Base-by-base conservation (phyloP, 2,329 filamentous ascomycete species). In the Fusarium caatingaense region DNA sequence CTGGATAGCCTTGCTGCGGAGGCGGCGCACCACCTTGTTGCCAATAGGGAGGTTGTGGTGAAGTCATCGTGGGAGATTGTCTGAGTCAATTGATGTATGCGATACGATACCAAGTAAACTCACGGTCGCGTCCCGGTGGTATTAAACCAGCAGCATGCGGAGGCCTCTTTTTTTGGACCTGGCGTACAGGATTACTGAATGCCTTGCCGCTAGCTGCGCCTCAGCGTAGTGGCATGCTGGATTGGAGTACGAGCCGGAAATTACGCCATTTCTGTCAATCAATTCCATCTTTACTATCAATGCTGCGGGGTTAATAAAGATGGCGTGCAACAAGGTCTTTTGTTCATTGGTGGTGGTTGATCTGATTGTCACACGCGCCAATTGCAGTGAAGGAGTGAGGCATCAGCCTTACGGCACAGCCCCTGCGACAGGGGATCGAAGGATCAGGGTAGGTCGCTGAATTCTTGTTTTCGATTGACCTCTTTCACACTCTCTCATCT, bases 41-140 rank as follows among this genome's bases (percentile, higher is more conserved):
- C 49, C 68, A 69, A 50, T 71, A 74, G 15, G 73, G 72, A 4
- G 66, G 69, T 40, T 74, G 72, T 41, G 58, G 63, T 41, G 62
- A 61, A 50, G 58, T 51, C 62, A 65, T 65, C n/a, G n/a, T n/a
- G n/a, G n/a, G n/a, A n/a, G n/a, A n/a, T n/a, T n/a, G n/a, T n/a
- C n/a, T n/a, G n/a, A n/a, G n/a, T n/a, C n/a, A n/a, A n/a, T n/a
- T n/a, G n/a, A n/a, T n/a, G n/a, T n/a, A n/a, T n/a, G n/a, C n/a
- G n/a, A n/a, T n/a, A n/a, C n/a, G n/a, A n/a, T n/a, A n/a, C n/a
- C n/a, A 8, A 15, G 5, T 4, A 25, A 50, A 50, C 10, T 23
- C 1, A 10, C 7, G 13, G 13, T 32, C 21, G 32, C 18, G 3
- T 12, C 12, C n/a, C 10, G 5, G 20, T 51, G 8, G 2, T 51